Conservation (phyloP, 192 early-diverging fungal genomes). For the Podila verticillata region DNA sequence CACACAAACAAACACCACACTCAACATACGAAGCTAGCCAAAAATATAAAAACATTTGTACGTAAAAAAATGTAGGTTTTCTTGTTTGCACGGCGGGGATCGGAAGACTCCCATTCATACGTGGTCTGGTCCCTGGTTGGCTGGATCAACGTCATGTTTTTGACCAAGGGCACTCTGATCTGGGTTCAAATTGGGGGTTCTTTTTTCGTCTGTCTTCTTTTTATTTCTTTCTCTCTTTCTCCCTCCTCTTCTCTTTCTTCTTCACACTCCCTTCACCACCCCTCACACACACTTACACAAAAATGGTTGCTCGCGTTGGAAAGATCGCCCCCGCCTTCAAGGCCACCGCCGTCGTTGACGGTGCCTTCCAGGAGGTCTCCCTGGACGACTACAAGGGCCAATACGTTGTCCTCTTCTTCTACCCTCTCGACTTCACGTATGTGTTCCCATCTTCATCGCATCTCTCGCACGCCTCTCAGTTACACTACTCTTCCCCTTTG, state of each 20-base stretch:
- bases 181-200: not conserved
- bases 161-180: not conserved
- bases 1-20: too few species aligned
- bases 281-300: constrained; percentile 17
- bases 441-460: not conserved
- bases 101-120: too few species aligned
- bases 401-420: constrained; percentile 86
- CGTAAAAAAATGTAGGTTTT: too few species aligned
- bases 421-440: constrained; percentile 90
- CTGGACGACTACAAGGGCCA: constrained; percentile 76
- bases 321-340: constrained; percentile 74
- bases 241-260: constrained; percentile 3
- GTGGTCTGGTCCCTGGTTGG: too few species aligned
- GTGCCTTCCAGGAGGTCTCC: constrained; percentile 74
- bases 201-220: not conserved
- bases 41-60: too few species aligned
- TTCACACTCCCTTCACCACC: not conserved
- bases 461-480: not conserved
- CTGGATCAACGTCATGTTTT: too few species aligned
- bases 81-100: too few species aligned
- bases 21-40: too few species aligned
- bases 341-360: constrained; percentile 73
- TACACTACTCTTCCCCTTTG: not conserved
- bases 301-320: constrained; percentile 54
- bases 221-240: constrained; percentile 1